These are phyloP conservation scores for Mrakia blollopis DNA, from an alignment of 768 basidiomycete species.

Conservation along the genomic window DNA sequence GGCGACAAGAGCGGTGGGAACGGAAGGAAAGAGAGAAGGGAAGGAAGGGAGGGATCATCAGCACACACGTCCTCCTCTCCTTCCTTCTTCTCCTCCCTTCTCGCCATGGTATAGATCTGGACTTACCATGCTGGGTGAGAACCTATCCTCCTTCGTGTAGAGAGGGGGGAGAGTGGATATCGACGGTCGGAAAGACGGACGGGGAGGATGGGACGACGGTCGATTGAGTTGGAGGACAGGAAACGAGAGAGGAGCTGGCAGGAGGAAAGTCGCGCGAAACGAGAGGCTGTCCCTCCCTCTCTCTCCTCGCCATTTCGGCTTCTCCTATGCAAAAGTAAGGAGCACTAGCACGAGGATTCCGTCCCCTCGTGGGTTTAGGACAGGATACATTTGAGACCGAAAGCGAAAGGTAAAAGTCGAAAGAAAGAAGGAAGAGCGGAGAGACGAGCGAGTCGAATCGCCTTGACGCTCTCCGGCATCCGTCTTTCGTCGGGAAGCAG, in stretches of 20 bases:
- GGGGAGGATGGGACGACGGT: not conserved
- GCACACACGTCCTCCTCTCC: constrained; percentile 7
- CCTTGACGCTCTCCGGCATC: no score
- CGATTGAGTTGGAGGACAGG: not conserved
- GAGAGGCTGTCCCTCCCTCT: not conserved
- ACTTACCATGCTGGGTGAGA: not conserved
- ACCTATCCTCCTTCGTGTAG: not conserved
- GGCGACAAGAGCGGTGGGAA: no score
- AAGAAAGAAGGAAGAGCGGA: no score
- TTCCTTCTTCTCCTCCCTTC: not conserved
- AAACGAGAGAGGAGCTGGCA: not conserved
- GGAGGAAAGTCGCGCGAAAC: not conserved
- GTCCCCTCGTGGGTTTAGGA: no score
- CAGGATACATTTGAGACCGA: no score
- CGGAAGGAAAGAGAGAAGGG: not conserved
- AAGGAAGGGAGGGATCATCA: not conserved
- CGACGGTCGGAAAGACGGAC: not conserved
- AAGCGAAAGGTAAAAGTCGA: no score
- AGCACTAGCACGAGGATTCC: no score
- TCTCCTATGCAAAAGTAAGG: not conserved
- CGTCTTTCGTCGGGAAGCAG: no score
- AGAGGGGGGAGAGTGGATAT: no score
- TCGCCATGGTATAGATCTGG: not conserved
- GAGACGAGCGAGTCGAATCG: no score
- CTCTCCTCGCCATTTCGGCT: not conserved